Percentiles rank a stretch among this genome's conserved stretches.
Conservation (phyloP, 352 stramenopile species). For the Detonula confervacea region DNA sequence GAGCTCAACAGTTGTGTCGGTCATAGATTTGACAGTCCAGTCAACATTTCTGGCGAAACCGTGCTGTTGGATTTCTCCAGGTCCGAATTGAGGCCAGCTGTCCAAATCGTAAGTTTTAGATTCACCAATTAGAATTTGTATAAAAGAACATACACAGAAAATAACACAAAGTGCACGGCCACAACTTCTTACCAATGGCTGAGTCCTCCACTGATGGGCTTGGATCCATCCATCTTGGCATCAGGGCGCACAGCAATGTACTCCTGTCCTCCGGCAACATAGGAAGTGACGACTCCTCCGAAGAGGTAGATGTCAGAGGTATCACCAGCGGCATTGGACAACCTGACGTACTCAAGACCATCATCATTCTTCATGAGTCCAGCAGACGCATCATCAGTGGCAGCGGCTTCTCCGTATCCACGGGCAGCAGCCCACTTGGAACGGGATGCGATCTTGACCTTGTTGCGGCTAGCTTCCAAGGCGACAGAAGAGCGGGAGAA, state of each 20-base stretch:
- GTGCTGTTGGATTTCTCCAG: constrained; percentile 85
- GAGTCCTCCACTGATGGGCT: constrained; percentile 85
- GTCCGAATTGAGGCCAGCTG: constrained; percentile 87
- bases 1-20: constrained; percentile 73
- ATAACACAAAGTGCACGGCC: too few relatives aligned
- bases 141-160: too few relatives aligned
- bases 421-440: constrained; percentile 75
- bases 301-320: constrained; percentile 79
- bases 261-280: constrained; percentile 78
- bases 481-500: constrained; percentile 32
- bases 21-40: constrained; percentile 78
- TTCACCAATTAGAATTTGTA: too few relatives aligned
- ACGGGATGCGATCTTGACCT: constrained; percentile 67
- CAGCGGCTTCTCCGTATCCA: constrained; percentile 33
- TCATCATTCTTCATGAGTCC: constrained; percentile 80
- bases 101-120: too few relatives aligned
- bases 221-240: constrained; percentile 87
- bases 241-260: constrained; percentile 86
- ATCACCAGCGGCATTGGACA: constrained; percentile 66
- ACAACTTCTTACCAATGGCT: too few relatives aligned
- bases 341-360: constrained; percentile 78
- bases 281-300: constrained; percentile 81
- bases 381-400: constrained; percentile 11
- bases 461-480: constrained; percentile 60
- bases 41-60: constrained; percentile 86